phyloP scores from a whole-genome alignment of 2,329 filamentous ascomycete genomes.

The Lachnellula occidentalis region DNA sequence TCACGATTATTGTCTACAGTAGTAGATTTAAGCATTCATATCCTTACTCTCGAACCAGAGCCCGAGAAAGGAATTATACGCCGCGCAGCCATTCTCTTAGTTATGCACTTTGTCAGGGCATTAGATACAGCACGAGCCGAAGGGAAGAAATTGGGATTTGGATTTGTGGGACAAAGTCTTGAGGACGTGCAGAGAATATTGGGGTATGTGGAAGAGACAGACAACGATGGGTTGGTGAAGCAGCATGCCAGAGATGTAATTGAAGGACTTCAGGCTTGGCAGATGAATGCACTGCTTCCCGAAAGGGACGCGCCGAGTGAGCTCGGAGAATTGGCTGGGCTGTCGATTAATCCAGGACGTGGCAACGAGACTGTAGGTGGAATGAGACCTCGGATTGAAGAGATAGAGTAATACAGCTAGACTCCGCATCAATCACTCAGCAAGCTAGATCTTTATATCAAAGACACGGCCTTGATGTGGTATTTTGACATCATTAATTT shows the following conservation, averaged over 20 bases:
- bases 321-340: conserved; percentile 37
- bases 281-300: conserved; percentile 39
- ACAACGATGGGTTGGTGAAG: conserved; percentile 63
- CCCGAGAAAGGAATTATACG: conserved; percentile 59
- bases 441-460: no score
- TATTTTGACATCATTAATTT: no score
- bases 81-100: conserved; percentile 58
- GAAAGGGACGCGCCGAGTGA: conserved; percentile 16
- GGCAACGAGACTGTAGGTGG: conserved; percentile 5
- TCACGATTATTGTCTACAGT: conserved; percentile 47
- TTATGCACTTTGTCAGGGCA: conserved; percentile 56
- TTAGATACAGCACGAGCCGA: conserved; percentile 48
- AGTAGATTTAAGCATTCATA: conserved; percentile 57
- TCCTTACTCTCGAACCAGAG: conserved; percentile 57
- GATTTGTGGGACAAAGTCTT: conserved; percentile 48
- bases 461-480: no score
- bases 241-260: conserved; percentile 62
- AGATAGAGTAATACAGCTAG: conserved; percentile 47
- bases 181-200: conserved; percentile 58
- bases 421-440: no score
- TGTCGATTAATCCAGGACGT: conserved; percentile 35
- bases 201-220: conserved; percentile 57
- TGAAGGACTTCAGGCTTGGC: conserved; percentile 60
- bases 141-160: conserved; percentile 45
- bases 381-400: conserved; percentile 47